phyloP scores from a whole-genome alignment of 179 eudicot genomes.

The Amaranthus tricolor region DNA sequence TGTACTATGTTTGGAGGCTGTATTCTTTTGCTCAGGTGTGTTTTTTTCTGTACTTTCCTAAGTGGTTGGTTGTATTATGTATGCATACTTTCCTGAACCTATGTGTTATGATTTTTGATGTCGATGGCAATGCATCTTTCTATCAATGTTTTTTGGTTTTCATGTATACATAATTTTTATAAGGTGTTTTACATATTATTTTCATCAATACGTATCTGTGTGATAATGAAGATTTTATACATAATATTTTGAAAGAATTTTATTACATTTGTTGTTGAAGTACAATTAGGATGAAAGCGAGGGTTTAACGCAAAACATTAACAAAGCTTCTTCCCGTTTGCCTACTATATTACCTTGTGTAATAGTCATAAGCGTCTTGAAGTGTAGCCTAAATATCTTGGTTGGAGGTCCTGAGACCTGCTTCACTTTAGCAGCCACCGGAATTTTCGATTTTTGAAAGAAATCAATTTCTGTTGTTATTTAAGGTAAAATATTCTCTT shows the following conservation, averaged over 20 bases:
- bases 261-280: too few species aligned
- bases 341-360: neutral
- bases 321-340: too few species aligned
- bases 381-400: neutral
- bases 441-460: constrained; percentile 1
- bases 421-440: neutral
- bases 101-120: neutral
- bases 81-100: too few species aligned
- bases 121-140: too few species aligned
- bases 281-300: too few species aligned
- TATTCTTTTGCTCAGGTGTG: constrained; percentile 98
- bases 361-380: neutral
- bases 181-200: too few species aligned
- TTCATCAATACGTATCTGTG: too few species aligned
- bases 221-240: too few species aligned
- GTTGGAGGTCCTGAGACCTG: neutral
- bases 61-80: constrained; percentile 9
- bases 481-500: neutral
- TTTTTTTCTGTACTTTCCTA: constrained; percentile 9
- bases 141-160: too few species aligned
- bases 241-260: too few species aligned
- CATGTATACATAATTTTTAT: too few species aligned
- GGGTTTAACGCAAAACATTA: neutral
- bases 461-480: neutral
- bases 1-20: constrained; percentile 96